Evolutionary conservation across 768 basidiomycete genomes (phyloP), one percentile per base, ranked within the genome.

Genomic region (Termitomyces sp.): DNA sequence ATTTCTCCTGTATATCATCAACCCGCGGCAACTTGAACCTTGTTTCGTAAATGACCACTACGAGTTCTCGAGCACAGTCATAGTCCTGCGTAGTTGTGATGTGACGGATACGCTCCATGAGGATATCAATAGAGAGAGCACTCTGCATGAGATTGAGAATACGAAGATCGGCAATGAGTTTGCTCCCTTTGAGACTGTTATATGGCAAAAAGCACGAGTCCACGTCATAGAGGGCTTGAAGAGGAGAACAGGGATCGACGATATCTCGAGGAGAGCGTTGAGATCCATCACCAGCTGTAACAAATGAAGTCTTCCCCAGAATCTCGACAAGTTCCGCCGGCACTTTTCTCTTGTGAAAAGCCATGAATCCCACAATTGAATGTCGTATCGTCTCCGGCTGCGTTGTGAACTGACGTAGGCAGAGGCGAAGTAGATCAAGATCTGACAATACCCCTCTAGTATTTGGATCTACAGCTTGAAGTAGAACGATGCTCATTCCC

Each of bases 21-120:
- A 66, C 56, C 19, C 1, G n/a, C 1, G 54, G 45, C 11, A 57
- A 38, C 9, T 46, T 52, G 46, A 64, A 64, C 17, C 44, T 48
- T 0, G 62, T 58, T 0, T 51, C 35, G n/a, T 62, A 51, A 2
- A 70, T 54, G 55, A 68, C 56, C 9, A 42, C 35, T 14, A 72
- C 56, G 7, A 72, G 63, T 24, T 38, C 38, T 22, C 58, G 60
- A 8, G 70, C 63, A 10, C 64, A 58, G 0, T 24, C 41, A 10
- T 46, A 56, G 19, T 58, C 48, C 17, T 49, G 21, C 0, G 55
- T 51, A 14, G 45, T 35, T 3, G 19, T 41, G 41, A 77, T 71
- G 51, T 63, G 65, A 7, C 60, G 52, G 30, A 76, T 72, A 0
- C 71, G 69, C 24, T 78, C 77, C n/a, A 54, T 53, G 4, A 73